These are phyloP conservation scores for Magnolia officinalis DNA, from an alignment of 164 flowering plant genomes.

Conservation along the genomic window DNA sequence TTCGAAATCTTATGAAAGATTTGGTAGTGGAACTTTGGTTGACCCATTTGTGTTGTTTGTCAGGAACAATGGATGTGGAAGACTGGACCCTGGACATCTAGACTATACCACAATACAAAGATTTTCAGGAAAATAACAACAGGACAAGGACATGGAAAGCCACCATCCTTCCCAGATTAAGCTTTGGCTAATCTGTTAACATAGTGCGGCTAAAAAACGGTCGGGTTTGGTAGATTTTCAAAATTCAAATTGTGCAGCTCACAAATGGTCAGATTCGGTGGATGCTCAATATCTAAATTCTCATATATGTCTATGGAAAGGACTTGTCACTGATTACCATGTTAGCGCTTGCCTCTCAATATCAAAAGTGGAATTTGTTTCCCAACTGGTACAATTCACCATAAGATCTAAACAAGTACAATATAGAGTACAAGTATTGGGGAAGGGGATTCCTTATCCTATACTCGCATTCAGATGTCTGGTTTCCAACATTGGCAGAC, in stretches of 20 bases:
- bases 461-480: no score
- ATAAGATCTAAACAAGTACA: no score
- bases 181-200: neutral
- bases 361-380: neutral
- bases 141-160: neutral
- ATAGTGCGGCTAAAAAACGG: no score
- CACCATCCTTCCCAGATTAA: neutral
- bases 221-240: neutral
- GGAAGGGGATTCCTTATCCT: no score
- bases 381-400: neutral
- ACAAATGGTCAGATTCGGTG: neutral
- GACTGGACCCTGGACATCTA: neutral
- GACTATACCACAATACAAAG: neutral
- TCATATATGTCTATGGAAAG: neutral
- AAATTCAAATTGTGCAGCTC: neutral
- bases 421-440: no score
- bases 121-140: neutral
- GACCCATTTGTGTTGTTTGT: neutral
- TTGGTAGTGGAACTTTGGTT: neutral
- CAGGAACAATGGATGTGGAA: neutral
- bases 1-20: neutral
- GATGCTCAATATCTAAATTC: neutral
- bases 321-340: neutral
- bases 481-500: no score
- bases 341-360: neutral